A percentile compares a stretch with the other conserved stretches of the same genome.
These are phyloP conservation scores for Aspergillus sp. DNA, from an alignment of 2,329 filamentous ascomycete species.

Conservation along the genomic window DNA sequence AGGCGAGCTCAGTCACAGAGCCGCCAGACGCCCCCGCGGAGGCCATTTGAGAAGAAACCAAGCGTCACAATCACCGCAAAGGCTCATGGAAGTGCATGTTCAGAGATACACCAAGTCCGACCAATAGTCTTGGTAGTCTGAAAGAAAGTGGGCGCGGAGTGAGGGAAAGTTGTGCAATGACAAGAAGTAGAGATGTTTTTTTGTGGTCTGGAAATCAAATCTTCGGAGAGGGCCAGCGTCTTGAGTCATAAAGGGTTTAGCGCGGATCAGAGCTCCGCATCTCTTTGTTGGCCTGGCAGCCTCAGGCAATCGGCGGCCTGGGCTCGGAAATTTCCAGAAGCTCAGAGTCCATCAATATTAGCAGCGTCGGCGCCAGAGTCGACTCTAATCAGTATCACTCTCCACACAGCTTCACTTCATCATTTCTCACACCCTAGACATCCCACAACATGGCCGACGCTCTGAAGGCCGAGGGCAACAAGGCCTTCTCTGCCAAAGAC, in stretches of 20 bases:
- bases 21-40: conserved; percentile 38
- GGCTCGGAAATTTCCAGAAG: conserved; percentile 53
- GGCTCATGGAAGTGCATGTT: conserved; percentile 39
- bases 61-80: conserved; percentile 37
- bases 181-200: conserved; percentile 32
- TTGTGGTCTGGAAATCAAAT: conserved; percentile 27
- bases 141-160: conserved; percentile 7
- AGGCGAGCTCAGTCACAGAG: conserved; percentile 45
- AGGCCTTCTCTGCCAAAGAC: conserved; percentile 97
- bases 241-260: conserved; percentile 27
- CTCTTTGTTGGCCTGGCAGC: conserved; percentile 24
- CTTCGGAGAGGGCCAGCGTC: not conserved
- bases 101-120: conserved; percentile 25
- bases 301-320: conserved; percentile 26
- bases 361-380: conserved; percentile 20
- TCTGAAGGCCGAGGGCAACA: conserved; percentile 97
- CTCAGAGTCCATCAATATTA: conserved; percentile 35
- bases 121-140: not conserved
- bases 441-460: conserved; percentile 67
- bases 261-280: conserved; percentile 14
- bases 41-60: conserved; percentile 35
- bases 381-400: conserved; percentile 12
- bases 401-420: conserved; percentile 9
- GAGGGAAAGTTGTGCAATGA: not conserved
- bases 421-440: conserved; percentile 7